Evolutionary conservation across 2,329 filamentous ascomycete genomes (phyloP).

Genomic region (Colletotrichum sp.): DNA sequence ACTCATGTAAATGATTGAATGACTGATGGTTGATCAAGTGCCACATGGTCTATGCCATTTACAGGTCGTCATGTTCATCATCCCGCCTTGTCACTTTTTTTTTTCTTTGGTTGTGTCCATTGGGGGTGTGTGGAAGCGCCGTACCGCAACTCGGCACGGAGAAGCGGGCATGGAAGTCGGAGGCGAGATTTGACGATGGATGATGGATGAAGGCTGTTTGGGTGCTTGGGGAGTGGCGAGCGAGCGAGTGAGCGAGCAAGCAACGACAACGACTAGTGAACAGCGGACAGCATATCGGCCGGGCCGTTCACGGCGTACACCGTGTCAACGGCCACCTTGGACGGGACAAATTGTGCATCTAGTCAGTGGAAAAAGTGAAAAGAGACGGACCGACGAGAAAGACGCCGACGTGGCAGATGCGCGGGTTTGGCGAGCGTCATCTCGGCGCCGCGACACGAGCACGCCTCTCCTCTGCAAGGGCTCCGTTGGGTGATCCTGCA

Average conservation of each 20-base stretch:
- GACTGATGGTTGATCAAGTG: not conserved
- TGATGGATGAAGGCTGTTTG: conserved; percentile 6
- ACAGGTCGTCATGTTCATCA: not conserved
- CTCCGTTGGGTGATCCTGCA: not conserved
- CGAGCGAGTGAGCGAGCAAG: not conserved
- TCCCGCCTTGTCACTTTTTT: not conserved
- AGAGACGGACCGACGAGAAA: not conserved
- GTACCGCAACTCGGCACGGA: conserved; percentile 3
- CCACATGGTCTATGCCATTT: not conserved
- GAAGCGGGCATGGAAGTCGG: conserved; percentile 7
- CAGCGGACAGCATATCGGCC: not conserved
- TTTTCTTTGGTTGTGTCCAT: not conserved
- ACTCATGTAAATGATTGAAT: not conserved
- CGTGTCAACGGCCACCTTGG: not conserved
- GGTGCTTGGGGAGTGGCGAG: not conserved
- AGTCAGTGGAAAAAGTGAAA: not conserved
- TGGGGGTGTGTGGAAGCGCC: not conserved
- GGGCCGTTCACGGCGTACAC: not conserved
- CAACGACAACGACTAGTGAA: not conserved
- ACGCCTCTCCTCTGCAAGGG: not conserved
- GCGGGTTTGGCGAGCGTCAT: not conserved
- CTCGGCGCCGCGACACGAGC: not conserved
- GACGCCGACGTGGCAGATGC: not conserved
- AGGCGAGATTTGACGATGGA: conserved; percentile 6
- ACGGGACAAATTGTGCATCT: not conserved